phyloP scores from a whole-genome alignment of 306 rosid genomes.

The Arachis stenosperma region DNA sequence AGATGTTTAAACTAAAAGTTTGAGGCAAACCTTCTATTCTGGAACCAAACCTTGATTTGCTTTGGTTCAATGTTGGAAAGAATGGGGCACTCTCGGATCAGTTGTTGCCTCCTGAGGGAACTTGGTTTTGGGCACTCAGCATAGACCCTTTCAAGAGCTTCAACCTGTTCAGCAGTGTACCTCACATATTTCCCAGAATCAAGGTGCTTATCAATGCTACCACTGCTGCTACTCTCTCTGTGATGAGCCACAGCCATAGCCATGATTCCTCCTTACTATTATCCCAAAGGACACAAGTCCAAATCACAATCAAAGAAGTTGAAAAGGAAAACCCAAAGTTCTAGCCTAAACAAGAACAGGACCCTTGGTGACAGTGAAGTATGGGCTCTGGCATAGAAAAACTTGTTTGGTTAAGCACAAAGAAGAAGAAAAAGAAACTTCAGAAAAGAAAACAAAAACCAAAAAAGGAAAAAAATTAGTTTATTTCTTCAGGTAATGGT shows the following conservation, averaged over 20 bases:
- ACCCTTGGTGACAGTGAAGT: slow-evolving; percentile 46
- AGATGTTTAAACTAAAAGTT: neutral
- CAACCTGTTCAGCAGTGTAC: slow-evolving; percentile 92
- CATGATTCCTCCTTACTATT: slow-evolving; percentile 43
- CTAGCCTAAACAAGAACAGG: neutral
- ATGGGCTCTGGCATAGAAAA: slow-evolving; percentile 32
- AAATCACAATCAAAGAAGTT: slow-evolving; percentile 23
- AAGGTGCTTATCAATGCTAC: slow-evolving; percentile 79
- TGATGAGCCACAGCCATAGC: slow-evolving; percentile 91
- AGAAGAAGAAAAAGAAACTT: slow-evolving; percentile 6
- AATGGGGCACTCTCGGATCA: slow-evolving; percentile 94
- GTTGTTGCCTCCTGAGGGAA: slow-evolving; percentile 85
- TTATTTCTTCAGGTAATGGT: slow-evolving; percentile 14
- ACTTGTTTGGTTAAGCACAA: slow-evolving; percentile 40
- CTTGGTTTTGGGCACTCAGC: slow-evolving; percentile 97
- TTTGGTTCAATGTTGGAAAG: slow-evolving; percentile 91
- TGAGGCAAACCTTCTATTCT: slow-evolving; percentile 75
- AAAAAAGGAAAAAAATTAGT: neutral
- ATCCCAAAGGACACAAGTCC: slow-evolving; percentile 13
- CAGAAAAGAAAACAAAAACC: neutral
- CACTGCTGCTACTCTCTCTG: slow-evolving; percentile 81
- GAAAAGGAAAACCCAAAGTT: neutral
- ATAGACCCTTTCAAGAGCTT: slow-evolving; percentile 91
- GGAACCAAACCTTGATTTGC: slow-evolving; percentile 99
- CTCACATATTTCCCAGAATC: slow-evolving; percentile 92